Base-by-base conservation (phyloP, 2,329 filamentous ascomycete species). In the Diplodia intermedia region DNA sequence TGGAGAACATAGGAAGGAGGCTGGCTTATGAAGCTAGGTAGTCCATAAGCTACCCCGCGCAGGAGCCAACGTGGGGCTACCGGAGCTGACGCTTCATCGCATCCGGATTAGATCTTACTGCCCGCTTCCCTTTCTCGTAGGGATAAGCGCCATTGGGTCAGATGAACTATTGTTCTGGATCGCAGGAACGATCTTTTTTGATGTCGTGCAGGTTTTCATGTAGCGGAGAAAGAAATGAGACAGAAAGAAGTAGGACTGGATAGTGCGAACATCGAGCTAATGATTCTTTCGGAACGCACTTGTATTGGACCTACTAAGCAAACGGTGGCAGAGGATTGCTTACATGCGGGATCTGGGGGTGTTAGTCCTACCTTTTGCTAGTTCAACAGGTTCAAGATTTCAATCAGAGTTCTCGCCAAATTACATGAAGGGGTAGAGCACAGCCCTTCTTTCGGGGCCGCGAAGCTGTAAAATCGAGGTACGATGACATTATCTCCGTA, bases 21-120 rank as follows among this genome's bases (percentile, higher is more conserved):
- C 9, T 49, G 15, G 15, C 4, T 20, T 49, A 49, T 49, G 15
- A 49, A 49, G 43, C 43, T 49, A 33, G 31, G 31, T 47, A 20
- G 18, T 33, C 31, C 31, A 33, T 47, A 20, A 47, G n/a, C n/a
- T 29, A 29, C 50, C 50, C 50, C 50, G 50, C 50, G 43, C n/a
- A 20, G 18, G 15, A n/a, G 11, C 31, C 12, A 9, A 33, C 11
- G 29, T 55, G 53, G 53, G 18, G 53, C 53, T 23, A 55, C 8
- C 4, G 29, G 14, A 33, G 31, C 31, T 55, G 31, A 20, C 29
- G 12, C n/a, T 20, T 31, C 53, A 12, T 31, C 53, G 5, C n/a
- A 33, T 55, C n/a, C 29, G 53, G 53, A n/a, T 38, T 55, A 31
- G 53, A 55, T 33, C 53, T 55, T 55, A 36, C 53, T 33, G 53